Conservation (phyloP, 2,329 filamentous ascomycete genomes). For the Fusarium xyrophilum region DNA sequence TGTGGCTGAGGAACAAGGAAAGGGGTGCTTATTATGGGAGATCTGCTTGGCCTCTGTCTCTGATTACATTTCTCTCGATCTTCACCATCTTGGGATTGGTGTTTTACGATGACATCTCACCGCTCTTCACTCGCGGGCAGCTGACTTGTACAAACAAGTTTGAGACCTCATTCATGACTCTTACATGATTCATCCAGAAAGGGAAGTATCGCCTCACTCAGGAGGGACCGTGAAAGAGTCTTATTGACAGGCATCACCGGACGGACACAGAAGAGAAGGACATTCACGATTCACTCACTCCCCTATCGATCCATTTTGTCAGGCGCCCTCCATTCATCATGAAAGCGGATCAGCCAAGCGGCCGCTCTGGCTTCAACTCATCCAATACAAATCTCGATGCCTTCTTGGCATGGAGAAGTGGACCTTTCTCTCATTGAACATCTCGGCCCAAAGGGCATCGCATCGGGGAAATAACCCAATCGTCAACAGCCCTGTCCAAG, state of each 20-base stretch:
- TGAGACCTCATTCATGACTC: background rate
- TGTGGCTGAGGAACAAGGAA: conserved; percentile 3
- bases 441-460: background rate
- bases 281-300: background rate
- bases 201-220: background rate
- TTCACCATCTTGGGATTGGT: background rate
- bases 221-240: background rate
- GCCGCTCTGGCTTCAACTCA: conserved; percentile 1
- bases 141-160: background rate
- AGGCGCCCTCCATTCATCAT: background rate
- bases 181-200: background rate
- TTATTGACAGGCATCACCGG: conserved; percentile 7
- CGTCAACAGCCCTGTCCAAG: conserved; percentile 26
- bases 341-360: conserved; percentile 20
- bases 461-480: background rate
- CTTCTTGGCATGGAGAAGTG: conserved; percentile 8
- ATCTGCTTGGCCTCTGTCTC: background rate
- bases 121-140: conserved; percentile 8
- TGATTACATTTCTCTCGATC: conserved; percentile 3
- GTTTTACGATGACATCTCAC: conserved; percentile 18
- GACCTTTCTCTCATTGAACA: background rate
- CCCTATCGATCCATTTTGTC: conserved; percentile 2
- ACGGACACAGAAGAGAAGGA: background rate
- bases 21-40: background rate
- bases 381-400: background rate